Percentiles rank a stretch among this genome's conserved stretches.
Evolutionary conservation across 2,329 filamentous ascomycete species (phyloP).

Genomic region (Epichloe brachyelytri): DNA sequence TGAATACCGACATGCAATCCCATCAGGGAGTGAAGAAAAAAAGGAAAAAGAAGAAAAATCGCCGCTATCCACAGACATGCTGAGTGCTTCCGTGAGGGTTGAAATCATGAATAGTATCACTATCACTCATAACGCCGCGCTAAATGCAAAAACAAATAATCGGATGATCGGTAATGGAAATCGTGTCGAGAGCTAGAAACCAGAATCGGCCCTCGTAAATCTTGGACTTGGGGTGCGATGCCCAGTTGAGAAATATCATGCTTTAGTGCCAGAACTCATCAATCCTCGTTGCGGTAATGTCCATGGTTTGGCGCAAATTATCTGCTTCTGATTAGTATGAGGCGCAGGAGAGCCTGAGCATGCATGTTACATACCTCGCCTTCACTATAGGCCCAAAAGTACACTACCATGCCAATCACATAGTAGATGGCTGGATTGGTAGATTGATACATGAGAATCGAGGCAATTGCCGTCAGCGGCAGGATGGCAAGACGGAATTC

Average conservation of each 20-base stretch:
- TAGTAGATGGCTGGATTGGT: conserved; percentile 92
- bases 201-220: not conserved
- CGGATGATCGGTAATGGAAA: not conserved
- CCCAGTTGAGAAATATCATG: not conserved
- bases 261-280: conserved; percentile 10
- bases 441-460: conserved; percentile 75
- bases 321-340: conserved; percentile 26
- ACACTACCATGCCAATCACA: conserved; percentile 68
- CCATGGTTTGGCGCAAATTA: conserved; percentile 58
- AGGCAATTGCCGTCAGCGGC: conserved; percentile 62
- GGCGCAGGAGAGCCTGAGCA: not conserved
- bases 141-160: conserved; percentile 1
- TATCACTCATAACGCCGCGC: conserved; percentile 5
- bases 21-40: too few relatives aligned
- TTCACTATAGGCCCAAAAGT: conserved; percentile 96
- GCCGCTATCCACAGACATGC: too few relatives aligned
- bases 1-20: too few relatives aligned
- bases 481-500: conserved; percentile 74
- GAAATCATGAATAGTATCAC: conserved; percentile 1
- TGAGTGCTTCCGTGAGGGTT: not conserved
- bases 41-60: not conserved
- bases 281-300: conserved; percentile 46
- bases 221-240: not conserved
- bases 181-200: not conserved
- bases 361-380: conserved; percentile 61